A percentile compares a stretch with the other conserved stretches of the same genome.
phyloP scores from a whole-genome alignment of 495 filamentous ascomycete genomes.

The Penicillium egyptiacum region DNA sequence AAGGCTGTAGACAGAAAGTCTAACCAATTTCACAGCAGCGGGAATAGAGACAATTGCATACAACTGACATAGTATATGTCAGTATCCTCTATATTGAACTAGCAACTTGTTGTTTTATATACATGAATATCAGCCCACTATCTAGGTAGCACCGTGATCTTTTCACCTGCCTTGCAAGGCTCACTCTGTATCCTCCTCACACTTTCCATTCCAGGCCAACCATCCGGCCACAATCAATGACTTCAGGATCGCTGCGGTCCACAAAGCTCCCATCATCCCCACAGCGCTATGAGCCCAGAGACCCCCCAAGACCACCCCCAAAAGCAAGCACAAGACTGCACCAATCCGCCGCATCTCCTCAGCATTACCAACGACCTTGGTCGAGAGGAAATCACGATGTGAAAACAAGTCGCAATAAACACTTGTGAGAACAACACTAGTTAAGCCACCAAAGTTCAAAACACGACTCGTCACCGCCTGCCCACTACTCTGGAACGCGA shows the following conservation, averaged over 20 bases:
- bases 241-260: constrained; percentile 60
- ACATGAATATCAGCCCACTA: neutral
- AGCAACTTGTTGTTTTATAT: neutral
- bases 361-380: constrained; percentile 39
- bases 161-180: neutral
- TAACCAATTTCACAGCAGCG: too few species aligned
- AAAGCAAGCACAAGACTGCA: constrained; percentile 57
- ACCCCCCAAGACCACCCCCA: constrained; percentile 62
- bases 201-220: constrained; percentile 50
- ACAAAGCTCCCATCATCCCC: constrained; percentile 63
- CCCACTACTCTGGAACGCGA: constrained; percentile 70
- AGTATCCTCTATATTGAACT: neutral
- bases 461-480: constrained; percentile 69
- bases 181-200: neutral
- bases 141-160: neutral
- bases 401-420: constrained; percentile 72
- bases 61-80: neutral
- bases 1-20: too few species aligned
- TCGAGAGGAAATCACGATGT: constrained; percentile 54
- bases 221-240: constrained; percentile 51
- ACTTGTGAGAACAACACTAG: constrained; percentile 70
- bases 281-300: constrained; percentile 53
- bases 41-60: neutral
- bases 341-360: constrained; percentile 59
- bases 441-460: constrained; percentile 59